Evolutionary conservation across 352 stramenopile genomes (phyloP).

Genomic region (Thalassiosira exigua): DNA sequence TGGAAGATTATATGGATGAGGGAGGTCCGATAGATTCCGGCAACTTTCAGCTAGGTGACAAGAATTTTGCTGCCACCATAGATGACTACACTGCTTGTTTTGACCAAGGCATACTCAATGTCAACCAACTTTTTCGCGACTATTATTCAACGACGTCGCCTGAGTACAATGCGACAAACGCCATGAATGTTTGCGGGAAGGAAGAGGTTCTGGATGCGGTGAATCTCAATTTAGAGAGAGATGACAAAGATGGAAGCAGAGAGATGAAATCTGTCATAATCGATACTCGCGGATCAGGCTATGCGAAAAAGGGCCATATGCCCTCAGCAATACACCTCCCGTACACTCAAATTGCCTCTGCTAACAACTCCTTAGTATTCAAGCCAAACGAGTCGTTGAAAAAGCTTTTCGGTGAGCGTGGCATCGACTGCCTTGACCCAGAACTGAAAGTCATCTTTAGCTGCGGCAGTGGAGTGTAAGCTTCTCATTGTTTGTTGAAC

Average conservation of each 20-base stretch:
- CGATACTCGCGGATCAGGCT: slow-evolving; percentile 39
- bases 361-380: slow-evolving; percentile 28
- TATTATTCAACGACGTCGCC: slow-evolving; percentile 5
- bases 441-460: slow-evolving; percentile 49
- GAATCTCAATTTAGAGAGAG: slow-evolving; percentile 25
- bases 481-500: no score
- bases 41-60: no score
- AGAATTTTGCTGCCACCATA: no score
- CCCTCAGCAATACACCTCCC: slow-evolving; percentile 47
- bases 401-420: slow-evolving; percentile 29
- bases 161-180: slow-evolving; percentile 15
- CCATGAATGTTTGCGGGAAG: slow-evolving; percentile 34
- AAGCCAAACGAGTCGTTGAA: slow-evolving; percentile 32
- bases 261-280: slow-evolving; percentile 28
- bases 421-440: slow-evolving; percentile 36
- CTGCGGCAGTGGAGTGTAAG: slow-evolving; percentile 50
- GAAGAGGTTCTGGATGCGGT: slow-evolving; percentile 46
- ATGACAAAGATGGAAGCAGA: no score
- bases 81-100: slow-evolving; percentile 33
- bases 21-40: slow-evolving; percentile 63
- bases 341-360: slow-evolving; percentile 27
- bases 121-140: slow-evolving; percentile 4
- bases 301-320: slow-evolving; percentile 47
- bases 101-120: slow-evolving; percentile 8
- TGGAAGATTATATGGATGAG: slow-evolving; percentile 70